Conservation (phyloP, 768 basidiomycete genomes). For the Ephemerocybe angulata region DNA sequence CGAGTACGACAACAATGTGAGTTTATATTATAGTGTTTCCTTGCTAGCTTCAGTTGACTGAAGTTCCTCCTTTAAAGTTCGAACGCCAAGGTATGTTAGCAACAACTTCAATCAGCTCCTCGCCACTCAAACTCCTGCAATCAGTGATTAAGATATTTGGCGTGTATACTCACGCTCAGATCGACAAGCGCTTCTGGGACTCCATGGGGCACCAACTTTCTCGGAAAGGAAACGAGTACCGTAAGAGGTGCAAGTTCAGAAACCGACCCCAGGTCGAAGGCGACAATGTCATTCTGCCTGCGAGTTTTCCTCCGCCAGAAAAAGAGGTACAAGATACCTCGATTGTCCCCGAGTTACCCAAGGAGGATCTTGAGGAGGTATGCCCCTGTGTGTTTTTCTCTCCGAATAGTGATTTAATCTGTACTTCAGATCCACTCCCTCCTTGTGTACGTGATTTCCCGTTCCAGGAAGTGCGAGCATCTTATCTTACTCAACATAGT, state of each 20-base stretch:
- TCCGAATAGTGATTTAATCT: not conserved
- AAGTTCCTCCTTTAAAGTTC: slow-evolving; percentile 12
- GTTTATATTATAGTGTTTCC: slow-evolving; percentile 10
- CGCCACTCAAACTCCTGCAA: not conserved
- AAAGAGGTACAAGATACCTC: slow-evolving; percentile 15
- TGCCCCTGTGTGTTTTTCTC: not conserved
- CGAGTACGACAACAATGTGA: slow-evolving; percentile 29
- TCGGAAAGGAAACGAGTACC: slow-evolving; percentile 48
- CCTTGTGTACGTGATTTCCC: slow-evolving; percentile 43
- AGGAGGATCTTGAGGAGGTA: slow-evolving; percentile 50
- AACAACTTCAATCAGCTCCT: not conserved
- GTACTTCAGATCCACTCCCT: slow-evolving; percentile 49
- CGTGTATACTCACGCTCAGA: slow-evolving; percentile 37
- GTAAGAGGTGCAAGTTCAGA: slow-evolving; percentile 39
- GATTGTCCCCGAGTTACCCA: slow-evolving; percentile 31
- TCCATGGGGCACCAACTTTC: slow-evolving; percentile 34
- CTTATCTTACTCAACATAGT: slow-evolving; percentile 14
- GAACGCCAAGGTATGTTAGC: slow-evolving; percentile 29
- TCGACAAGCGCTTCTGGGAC: slow-evolving; percentile 36
- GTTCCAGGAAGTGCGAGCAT: not conserved
- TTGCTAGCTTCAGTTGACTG: not conserved
- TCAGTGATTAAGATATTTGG: slow-evolving; percentile 36
- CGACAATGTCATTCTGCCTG: slow-evolving; percentile 44
- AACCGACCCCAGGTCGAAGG: slow-evolving; percentile 34
- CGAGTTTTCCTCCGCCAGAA: slow-evolving; percentile 42